These are phyloP conservation scores for Trypanosoma platydactyli DNA, from an alignment of 208 protist species.

Conservation along the genomic window DNA sequence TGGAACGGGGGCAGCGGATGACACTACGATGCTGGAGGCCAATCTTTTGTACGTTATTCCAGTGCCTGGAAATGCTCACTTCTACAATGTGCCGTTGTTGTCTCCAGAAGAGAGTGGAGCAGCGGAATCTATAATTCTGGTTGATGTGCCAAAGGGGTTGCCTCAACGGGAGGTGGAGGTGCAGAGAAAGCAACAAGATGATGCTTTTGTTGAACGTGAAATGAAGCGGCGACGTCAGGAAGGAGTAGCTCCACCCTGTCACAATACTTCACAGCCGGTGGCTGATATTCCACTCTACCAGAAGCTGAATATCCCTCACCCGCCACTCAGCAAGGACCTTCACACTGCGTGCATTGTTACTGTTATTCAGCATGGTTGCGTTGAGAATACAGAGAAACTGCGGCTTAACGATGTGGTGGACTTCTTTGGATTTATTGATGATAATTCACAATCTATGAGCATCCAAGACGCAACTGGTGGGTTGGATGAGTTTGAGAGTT, in stretches of 20 bases:
- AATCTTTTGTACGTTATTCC: constrained; percentile 74
- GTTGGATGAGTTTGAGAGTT: constrained; percentile 46
- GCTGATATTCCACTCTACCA: constrained; percentile 6
- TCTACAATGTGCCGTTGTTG: constrained; percentile 34
- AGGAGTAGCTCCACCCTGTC: not conserved
- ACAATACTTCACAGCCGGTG: not conserved
- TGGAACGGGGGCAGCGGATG: constrained; percentile 10
- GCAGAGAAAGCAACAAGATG: not conserved
- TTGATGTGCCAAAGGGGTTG: not conserved
- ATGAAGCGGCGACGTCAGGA: constrained; percentile 14
- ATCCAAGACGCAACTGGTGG: not conserved
- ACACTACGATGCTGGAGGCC: constrained; percentile 52
- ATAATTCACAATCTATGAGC: constrained; percentile 1
- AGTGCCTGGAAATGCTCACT: constrained; percentile 72
- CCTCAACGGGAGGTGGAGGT: not conserved
- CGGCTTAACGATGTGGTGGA: constrained; percentile 69
- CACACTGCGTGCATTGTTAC: constrained; percentile 46
- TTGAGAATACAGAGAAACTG: constrained; percentile 21
- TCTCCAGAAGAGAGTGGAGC: no score
- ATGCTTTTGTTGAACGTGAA: constrained; percentile 1
- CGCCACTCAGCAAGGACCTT: constrained; percentile 18
- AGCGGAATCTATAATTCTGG: not conserved
- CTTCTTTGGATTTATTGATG: constrained; percentile 72
- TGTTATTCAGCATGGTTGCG: constrained; percentile 25
- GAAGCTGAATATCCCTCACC: constrained; percentile 42